Percentiles rank a stretch among this genome's conserved stretches.
These are phyloP conservation scores for Leccinum subgranulosum DNA, from an alignment of 768 basidiomycete genomes.

Conservation along the genomic window DNA sequence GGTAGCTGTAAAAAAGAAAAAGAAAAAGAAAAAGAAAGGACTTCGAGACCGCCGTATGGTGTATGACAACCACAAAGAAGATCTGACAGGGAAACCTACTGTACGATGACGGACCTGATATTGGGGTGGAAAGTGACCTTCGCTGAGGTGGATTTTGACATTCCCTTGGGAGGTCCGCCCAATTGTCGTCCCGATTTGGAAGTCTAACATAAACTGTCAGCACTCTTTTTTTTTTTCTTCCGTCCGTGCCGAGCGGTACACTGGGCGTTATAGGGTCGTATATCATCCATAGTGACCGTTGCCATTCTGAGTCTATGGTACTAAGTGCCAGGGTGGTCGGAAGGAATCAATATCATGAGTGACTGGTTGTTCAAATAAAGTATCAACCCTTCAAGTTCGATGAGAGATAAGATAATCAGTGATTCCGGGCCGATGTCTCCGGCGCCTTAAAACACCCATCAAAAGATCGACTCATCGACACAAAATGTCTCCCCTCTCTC, in stretches of 20 bases:
- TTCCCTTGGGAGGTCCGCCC: constrained; percentile 20
- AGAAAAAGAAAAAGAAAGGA: constrained; percentile 18
- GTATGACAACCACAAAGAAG: constrained; percentile 22
- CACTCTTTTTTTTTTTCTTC: neutral
- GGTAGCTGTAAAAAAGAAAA: constrained; percentile 12
- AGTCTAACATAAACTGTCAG: constrained; percentile 9
- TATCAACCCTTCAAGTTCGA: too few relatives aligned
- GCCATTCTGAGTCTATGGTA: neutral
- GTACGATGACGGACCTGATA: constrained; percentile 5
- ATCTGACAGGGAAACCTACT: constrained; percentile 2
- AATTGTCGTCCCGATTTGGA: constrained; percentile 22
- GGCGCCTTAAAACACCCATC: too few relatives aligned
- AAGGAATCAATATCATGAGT: too few relatives aligned
- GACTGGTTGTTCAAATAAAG: too few relatives aligned
- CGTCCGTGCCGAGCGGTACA: constrained; percentile 4
- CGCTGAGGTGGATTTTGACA: constrained; percentile 18
- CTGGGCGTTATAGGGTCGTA: neutral
- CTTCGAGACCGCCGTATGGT: constrained; percentile 6
- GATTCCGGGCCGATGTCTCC: neutral
- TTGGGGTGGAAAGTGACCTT: neutral
- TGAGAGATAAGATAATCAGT: constrained; percentile 6
- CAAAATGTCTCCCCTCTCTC: constrained; percentile 54
- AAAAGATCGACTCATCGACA: neutral
- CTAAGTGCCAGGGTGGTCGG: neutral
- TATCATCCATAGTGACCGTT: neutral